These are phyloP conservation scores for Rosa hybrid DNA, from an alignment of 331 rosid genomes.

Conservation along the genomic window DNA sequence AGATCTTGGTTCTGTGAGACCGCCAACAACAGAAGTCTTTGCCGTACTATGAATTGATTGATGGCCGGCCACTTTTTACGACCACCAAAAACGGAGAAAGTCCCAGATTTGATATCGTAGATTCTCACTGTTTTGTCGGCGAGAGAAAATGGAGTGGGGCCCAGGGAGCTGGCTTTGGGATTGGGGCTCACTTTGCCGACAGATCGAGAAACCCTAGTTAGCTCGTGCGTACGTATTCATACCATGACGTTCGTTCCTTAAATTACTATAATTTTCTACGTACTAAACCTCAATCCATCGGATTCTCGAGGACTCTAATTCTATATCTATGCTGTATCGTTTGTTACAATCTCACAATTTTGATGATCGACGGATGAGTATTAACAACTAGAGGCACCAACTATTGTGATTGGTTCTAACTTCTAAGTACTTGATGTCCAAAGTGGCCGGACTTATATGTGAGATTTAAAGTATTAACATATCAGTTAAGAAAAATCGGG, in stretches of 20 bases:
- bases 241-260: not conserved
- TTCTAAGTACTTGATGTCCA: too few species aligned
- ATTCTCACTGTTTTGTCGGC: conserved; percentile 34
- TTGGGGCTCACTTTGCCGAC: conserved; percentile 33
- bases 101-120: not conserved
- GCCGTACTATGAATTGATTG: not conserved
- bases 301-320: not conserved
- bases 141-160: not conserved
- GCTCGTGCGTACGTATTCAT: not conserved
- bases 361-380: not conserved
- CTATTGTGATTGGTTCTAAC: too few species aligned
- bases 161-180: not conserved
- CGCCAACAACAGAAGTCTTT: not conserved
- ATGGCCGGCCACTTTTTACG: not conserved
- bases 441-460: too few species aligned
- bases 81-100: not conserved
- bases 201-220: not conserved
- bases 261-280: not conserved
- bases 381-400: too few species aligned
- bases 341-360: not conserved
- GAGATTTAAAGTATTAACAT: too few species aligned
- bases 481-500: too few species aligned
- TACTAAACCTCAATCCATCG: not conserved
- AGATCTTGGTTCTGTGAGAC: not conserved
- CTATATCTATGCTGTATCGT: not conserved